Percentiles rank a stretch among this genome's conserved stretches.
These are phyloP conservation scores for Podaxis rugospora DNA, from an alignment of 768 basidiomycete genomes.

Conservation along the genomic window DNA sequence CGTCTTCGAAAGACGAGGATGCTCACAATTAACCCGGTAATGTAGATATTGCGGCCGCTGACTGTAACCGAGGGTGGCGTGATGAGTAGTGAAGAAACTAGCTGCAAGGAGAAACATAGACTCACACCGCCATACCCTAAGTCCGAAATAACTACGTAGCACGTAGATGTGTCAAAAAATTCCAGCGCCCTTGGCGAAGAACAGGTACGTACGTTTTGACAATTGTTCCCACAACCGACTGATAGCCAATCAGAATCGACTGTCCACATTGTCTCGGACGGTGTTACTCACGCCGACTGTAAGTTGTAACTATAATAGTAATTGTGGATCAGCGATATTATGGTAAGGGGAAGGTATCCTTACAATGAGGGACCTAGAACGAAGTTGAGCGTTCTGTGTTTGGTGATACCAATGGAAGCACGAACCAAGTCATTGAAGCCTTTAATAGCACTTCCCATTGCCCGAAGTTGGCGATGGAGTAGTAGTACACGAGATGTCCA, in stretches of 20 bases:
- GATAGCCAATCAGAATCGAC: background rate
- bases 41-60: constrained; percentile 49
- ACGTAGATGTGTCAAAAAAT: background rate
- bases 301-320: constrained; percentile 30
- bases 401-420: background rate
- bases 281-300: constrained; percentile 33
- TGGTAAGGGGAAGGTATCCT: constrained; percentile 16
- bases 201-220: constrained; percentile 41
- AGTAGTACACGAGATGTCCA: constrained; percentile 53
- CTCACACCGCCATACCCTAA: constrained; percentile 66
- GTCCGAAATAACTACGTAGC: constrained; percentile 42
- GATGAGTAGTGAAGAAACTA: background rate
- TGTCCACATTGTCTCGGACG: background rate
- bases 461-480: constrained; percentile 42
- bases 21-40: constrained; percentile 49
- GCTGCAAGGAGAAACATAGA: background rate
- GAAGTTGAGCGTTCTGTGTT: constrained; percentile 4
- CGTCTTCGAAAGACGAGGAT: constrained; percentile 18
- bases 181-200: background rate
- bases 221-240: constrained; percentile 54
- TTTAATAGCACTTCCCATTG: constrained; percentile 29
- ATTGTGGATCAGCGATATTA: background rate
- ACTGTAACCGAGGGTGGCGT: constrained; percentile 31
- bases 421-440: constrained; percentile 43
- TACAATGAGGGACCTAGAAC: constrained; percentile 47